Evolutionary conservation across 495 filamentous ascomycete species (phyloP).

Genomic region (Hypomontagnella monticulosa): DNA sequence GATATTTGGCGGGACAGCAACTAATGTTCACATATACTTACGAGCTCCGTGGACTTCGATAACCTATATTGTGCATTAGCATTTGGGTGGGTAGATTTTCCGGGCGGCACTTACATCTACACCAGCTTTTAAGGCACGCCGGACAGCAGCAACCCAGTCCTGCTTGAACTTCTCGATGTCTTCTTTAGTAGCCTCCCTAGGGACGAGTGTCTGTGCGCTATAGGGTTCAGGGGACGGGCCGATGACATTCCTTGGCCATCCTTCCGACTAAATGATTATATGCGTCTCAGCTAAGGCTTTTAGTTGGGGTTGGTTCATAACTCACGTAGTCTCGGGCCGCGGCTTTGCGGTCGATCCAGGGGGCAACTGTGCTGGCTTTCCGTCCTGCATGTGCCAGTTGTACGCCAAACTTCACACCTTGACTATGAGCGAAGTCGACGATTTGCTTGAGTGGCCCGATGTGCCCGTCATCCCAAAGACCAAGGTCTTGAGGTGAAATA

Average conservation of each 20-base stretch:
- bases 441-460: conserved; percentile 68
- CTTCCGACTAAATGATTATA: conserved; percentile 49
- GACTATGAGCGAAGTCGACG: conserved; percentile 75
- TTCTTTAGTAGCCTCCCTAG: conserved; percentile 62
- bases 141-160: conserved; percentile 63
- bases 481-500: conserved; percentile 76
- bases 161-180: conserved; percentile 68
- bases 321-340: conserved; percentile 58
- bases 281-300: too few species aligned
- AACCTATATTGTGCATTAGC: conserved; percentile 54
- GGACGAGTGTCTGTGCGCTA: conserved; percentile 59
- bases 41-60: conserved; percentile 66
- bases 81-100: conserved; percentile 38
- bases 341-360: conserved; percentile 64
- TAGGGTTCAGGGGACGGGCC: conserved; percentile 66
- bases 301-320: not conserved
- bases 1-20: too few species aligned
- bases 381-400: conserved; percentile 81
- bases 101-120: conserved; percentile 63
- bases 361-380: conserved; percentile 75
- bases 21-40: conserved; percentile 17
- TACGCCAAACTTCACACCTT: conserved; percentile 75
- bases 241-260: conserved; percentile 68
- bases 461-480: conserved; percentile 80
- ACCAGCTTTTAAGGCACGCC: conserved; percentile 65